Conservation (phyloP, 73 alveolate genomes). For the Diophrys appendiculata region DNA sequence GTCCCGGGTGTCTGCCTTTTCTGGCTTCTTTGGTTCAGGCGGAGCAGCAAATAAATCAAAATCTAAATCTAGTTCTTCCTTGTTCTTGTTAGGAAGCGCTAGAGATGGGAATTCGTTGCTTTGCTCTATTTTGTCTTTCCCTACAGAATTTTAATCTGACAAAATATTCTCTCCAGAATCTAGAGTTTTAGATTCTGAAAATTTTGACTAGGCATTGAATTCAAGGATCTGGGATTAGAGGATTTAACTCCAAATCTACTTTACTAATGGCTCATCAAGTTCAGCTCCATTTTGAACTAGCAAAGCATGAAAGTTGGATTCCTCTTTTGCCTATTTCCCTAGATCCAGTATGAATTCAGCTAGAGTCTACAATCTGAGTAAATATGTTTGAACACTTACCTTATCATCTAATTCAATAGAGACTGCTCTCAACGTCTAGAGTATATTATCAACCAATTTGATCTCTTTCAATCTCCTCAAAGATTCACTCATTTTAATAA, state of each 20-base stretch:
- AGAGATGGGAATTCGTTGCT: conserved; percentile 42
- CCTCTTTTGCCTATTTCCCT: conserved; percentile 53
- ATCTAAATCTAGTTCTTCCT: conserved; percentile 44
- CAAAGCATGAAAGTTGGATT: conserved; percentile 35
- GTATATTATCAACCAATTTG: conserved; percentile 29
- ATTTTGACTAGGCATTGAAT: conserved; percentile 8
- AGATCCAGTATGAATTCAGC: conserved; percentile 79
- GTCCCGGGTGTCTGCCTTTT: conserved; percentile 9
- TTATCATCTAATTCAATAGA: conserved; percentile 24
- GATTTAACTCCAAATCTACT: conserved; percentile 25
- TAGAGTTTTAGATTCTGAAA: conserved; percentile 6
- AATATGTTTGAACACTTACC: conserved; percentile 40
- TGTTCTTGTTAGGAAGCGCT: conserved; percentile 42
- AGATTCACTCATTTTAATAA: conserved; percentile 35
- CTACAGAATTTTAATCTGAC: conserved; percentile 27
- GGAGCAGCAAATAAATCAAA: conserved; percentile 6
- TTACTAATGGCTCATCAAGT: conserved; percentile 22
- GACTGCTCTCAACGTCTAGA: conserved; percentile 11
- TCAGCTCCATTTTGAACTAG: conserved; percentile 55
- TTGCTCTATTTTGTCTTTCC: conserved; percentile 32
- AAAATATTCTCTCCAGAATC: conserved; percentile 5
- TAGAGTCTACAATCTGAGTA: conserved; percentile 20
- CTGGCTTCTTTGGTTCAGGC: neutral
- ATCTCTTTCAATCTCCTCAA: conserved; percentile 40
- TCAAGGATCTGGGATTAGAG: conserved; percentile 34